Percentiles rank a stretch among this genome's conserved stretches.
These are phyloP conservation scores for Prunus dulcis DNA, from an alignment of 306 rosid genomes.

Conservation along the genomic window DNA sequence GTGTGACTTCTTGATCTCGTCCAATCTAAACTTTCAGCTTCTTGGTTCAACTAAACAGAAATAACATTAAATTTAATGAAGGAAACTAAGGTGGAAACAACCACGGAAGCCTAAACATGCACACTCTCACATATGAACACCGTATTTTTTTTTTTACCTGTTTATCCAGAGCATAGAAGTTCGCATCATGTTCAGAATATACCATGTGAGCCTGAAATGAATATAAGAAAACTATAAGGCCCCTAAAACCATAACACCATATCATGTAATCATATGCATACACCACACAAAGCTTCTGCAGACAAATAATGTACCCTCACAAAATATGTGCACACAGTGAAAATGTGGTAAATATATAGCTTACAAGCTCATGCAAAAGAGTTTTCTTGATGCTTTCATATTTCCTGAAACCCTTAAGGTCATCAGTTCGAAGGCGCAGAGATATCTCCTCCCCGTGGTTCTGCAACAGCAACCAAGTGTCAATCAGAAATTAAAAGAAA, in stretches of 20 bases:
- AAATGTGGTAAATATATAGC: slow-evolving; percentile 16
- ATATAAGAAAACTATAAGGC: slow-evolving; percentile 22
- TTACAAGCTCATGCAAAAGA: slow-evolving; percentile 95
- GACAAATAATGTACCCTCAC: background rate
- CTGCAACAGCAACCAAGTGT: slow-evolving; percentile 36
- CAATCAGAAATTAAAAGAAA: slow-evolving; percentile 11
- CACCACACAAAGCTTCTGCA: slow-evolving; percentile 1
- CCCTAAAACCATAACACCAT: slow-evolving; percentile 7
- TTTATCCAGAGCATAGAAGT: slow-evolving; percentile 75
- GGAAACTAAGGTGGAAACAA: slow-evolving; percentile 11
- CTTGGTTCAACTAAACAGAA: slow-evolving; percentile 70
- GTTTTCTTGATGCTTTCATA: slow-evolving; percentile 85
- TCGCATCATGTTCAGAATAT: slow-evolving; percentile 75
- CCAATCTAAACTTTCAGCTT: slow-evolving; percentile 92
- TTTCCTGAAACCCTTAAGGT: slow-evolving; percentile 89
- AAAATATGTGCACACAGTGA: background rate
- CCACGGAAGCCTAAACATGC: slow-evolving; percentile 7
- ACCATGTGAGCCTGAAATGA: slow-evolving; percentile 88
- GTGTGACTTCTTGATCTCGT: slow-evolving; percentile 77
- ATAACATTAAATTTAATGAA: slow-evolving; percentile 24
- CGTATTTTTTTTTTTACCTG: slow-evolving; percentile 56
- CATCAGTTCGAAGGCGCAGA: slow-evolving; percentile 92
- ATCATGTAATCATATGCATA: background rate
- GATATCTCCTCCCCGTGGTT: slow-evolving; percentile 94
- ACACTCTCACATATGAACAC: background rate